A percentile compares a stretch with the other conserved stretches of the same genome.
These are phyloP conservation scores for Monilinia fructigena DNA, from an alignment of 2,329 filamentous ascomycete genomes.

Conservation along the genomic window DNA sequence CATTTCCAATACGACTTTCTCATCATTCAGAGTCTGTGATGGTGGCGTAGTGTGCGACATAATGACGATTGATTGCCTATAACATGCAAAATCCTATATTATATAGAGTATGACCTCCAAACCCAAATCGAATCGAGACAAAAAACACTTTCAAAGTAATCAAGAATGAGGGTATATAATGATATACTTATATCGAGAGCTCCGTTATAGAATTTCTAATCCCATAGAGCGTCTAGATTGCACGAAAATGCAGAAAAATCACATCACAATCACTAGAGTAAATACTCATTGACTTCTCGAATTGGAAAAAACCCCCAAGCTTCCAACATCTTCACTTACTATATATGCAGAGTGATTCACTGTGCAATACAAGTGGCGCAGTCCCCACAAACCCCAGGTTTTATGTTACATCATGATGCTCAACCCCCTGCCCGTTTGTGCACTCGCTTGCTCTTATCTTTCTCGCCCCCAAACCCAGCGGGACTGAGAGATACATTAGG, in stretches of 20 bases:
- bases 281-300: neutral
- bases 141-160: too few species aligned
- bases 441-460: neutral
- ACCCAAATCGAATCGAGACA: neutral
- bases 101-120: neutral
- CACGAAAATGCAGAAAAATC: conserved; percentile 7
- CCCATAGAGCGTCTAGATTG: neutral
- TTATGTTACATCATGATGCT: conserved; percentile 5
- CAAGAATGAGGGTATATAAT: neutral
- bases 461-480: neutral
- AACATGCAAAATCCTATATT: neutral
- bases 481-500: neutral
- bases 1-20: neutral
- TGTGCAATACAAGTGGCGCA: neutral
- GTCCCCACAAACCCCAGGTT: neutral
- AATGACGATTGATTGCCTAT: neutral
- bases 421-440: neutral
- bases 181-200: neutral
- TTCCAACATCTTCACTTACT: too few species aligned
- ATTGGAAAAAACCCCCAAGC: neutral
- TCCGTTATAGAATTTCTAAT: neutral
- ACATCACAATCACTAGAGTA: neutral
- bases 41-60: neutral
- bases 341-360: neutral
- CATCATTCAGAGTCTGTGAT: neutral